phyloP scores from a whole-genome alignment of 805 yeast species.

The Saccharomycopsis schoenii region DNA sequence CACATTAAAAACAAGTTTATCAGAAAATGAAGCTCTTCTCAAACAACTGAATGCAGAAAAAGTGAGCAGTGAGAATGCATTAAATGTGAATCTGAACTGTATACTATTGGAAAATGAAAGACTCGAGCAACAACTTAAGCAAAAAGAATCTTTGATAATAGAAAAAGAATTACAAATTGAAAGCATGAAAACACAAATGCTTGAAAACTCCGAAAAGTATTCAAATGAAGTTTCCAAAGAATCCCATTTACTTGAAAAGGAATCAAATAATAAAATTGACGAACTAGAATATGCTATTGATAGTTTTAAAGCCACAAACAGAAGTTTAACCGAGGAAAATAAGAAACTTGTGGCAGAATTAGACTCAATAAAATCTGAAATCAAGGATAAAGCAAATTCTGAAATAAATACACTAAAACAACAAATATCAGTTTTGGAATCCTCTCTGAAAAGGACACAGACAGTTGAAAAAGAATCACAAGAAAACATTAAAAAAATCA shows the following conservation, averaged over 20 bases:
- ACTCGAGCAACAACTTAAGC: background rate
- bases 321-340: slow-evolving; percentile 2
- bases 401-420: slow-evolving; percentile 6
- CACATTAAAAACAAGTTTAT: background rate
- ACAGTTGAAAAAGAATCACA: background rate
- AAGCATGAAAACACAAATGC: background rate
- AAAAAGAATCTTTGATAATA: background rate
- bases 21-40: background rate
- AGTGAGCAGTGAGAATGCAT: background rate
- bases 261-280: slow-evolving; percentile 7
- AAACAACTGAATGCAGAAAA: no score
- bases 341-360: slow-evolving; percentile 3
- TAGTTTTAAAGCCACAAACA: background rate
- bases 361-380: slow-evolving; percentile 5
- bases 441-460: background rate
- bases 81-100: background rate
- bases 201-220: background rate
- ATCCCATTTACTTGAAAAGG: slow-evolving; percentile 2
- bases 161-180: slow-evolving; percentile 1
- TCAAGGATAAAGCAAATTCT: background rate
- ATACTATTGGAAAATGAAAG: background rate
- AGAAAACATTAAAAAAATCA: background rate
- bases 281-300: background rate
- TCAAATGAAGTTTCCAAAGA: slow-evolving; percentile 1
- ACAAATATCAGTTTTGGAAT: background rate